phyloP scores from a whole-genome alignment of 1,284 basidiomycete species.

The Tremellales sp. region DNA sequence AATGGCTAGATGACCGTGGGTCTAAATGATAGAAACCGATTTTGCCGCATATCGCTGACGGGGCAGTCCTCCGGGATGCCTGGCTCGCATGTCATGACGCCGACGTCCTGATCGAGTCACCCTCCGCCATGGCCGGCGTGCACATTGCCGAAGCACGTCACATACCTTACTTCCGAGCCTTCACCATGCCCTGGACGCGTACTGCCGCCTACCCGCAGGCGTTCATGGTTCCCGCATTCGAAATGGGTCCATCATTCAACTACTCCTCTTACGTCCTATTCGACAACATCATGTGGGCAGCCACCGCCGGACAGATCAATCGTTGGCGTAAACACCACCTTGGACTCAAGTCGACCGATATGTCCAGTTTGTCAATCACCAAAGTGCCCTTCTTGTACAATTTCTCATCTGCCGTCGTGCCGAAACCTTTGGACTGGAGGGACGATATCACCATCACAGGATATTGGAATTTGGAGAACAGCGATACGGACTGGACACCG shows the following conservation, averaged over 20 bases:
- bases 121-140: constrained; percentile 73
- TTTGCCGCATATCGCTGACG: constrained; percentile 6
- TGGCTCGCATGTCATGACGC: constrained; percentile 69
- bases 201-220: constrained; percentile 64
- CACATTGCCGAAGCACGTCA: constrained; percentile 75
- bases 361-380: constrained; percentile 62
- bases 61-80: constrained; percentile 61
- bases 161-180: constrained; percentile 63
- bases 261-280: constrained; percentile 54
- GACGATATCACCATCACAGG: constrained; percentile 56
- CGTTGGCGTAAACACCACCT: constrained; percentile 63
- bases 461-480: constrained; percentile 65
- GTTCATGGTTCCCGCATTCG: constrained; percentile 56
- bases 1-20: constrained; percentile 70
- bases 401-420: constrained; percentile 59
- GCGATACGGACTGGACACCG: constrained; percentile 58
- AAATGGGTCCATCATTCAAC: constrained; percentile 48
- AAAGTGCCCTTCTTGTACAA: constrained; percentile 70
- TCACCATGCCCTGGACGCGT: constrained; percentile 70
- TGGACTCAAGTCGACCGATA: constrained; percentile 58
- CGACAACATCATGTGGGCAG: constrained; percentile 72
- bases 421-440: constrained; percentile 70
- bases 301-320: constrained; percentile 68
- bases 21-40: no score
- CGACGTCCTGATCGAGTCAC: constrained; percentile 63